Conservation (phyloP, 306 rosid genomes). For the Mucuna pruriens region DNA sequence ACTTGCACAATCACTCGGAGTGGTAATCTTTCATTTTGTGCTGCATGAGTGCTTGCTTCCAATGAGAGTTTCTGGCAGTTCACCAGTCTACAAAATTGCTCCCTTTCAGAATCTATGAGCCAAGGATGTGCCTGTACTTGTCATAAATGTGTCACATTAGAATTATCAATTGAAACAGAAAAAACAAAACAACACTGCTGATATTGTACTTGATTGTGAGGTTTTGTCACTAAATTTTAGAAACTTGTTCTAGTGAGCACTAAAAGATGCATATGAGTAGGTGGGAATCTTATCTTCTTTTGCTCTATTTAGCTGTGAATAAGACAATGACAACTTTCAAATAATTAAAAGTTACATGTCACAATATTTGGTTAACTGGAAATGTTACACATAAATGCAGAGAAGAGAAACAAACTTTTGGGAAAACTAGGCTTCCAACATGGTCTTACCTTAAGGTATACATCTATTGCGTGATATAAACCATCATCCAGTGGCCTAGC, state of each 20-base stretch:
- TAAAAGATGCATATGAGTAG: background rate
- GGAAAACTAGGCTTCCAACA: background rate
- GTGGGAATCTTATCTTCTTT: background rate
- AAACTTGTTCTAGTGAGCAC: background rate
- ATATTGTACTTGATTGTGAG: background rate
- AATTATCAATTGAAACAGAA: conserved; percentile 5
- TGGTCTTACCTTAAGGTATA: conserved; percentile 75
- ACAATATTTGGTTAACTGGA: background rate
- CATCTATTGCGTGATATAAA: conserved; percentile 84
- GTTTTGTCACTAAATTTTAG: background rate
- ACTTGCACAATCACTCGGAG: conserved; percentile 83
- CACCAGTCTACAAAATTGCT: conserved; percentile 84
- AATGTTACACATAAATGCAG: background rate
- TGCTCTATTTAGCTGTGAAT: background rate
- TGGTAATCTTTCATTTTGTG: conserved; percentile 86
- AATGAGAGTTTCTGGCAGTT: conserved; percentile 82
- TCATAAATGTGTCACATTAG: conserved; percentile 22
- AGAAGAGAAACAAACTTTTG: background rate
- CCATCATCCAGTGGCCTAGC: conserved; percentile 83
- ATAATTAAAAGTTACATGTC: background rate
- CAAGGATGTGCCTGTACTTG: conserved; percentile 82
- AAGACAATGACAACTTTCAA: background rate
- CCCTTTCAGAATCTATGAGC: conserved; percentile 82
- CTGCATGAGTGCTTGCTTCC: conserved; percentile 90
- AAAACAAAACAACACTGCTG: background rate